A percentile compares a stretch with the other conserved stretches of the same genome.
Conservation (phyloP, 1,284 basidiomycete genomes). For the Fistulina hepatica region DNA sequence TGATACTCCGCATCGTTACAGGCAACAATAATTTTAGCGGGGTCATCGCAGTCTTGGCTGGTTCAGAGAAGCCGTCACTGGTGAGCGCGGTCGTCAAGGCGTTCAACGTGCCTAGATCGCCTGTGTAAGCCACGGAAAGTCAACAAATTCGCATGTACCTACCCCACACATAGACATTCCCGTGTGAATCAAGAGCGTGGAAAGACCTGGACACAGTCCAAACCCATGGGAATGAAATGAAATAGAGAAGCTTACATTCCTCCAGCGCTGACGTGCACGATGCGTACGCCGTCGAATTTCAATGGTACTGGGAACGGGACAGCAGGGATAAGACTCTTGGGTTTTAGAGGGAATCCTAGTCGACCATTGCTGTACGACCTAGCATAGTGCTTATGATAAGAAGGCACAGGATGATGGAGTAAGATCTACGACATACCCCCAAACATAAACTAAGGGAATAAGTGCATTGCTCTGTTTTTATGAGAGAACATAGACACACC, state of each 20-base stretch:
- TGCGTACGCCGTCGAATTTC: slow-evolving; percentile 43
- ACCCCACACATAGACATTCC: slow-evolving; percentile 80
- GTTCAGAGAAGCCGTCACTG: slow-evolving; percentile 46
- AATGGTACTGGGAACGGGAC: slow-evolving; percentile 56
- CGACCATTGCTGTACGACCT: slow-evolving; percentile 51
- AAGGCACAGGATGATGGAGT: background rate
- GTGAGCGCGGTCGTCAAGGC: slow-evolving; percentile 32
- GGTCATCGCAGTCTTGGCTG: slow-evolving; percentile 35
- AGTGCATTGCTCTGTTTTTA: background rate
- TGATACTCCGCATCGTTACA: slow-evolving; percentile 44
- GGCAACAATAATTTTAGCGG: slow-evolving; percentile 53
- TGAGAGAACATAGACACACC: slow-evolving; percentile 19
- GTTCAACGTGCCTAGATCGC: slow-evolving; percentile 46
- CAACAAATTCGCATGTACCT: slow-evolving; percentile 13
- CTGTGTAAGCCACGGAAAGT: slow-evolving; percentile 6
- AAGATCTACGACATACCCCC: slow-evolving; percentile 49
- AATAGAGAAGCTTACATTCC: slow-evolving; percentile 51
- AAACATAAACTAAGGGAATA: slow-evolving; percentile 47
- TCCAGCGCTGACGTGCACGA: slow-evolving; percentile 67
- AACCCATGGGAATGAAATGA: slow-evolving; percentile 2
- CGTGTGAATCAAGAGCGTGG: slow-evolving; percentile 66
- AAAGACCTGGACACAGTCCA: slow-evolving; percentile 48
- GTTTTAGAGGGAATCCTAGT: slow-evolving; percentile 38
- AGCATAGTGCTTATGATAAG: slow-evolving; percentile 4
- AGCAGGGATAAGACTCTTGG: slow-evolving; percentile 23